These are phyloP conservation scores for Alternaria arborescens DNA, from an alignment of 2,329 filamentous ascomycete species.

Conservation along the genomic window DNA sequence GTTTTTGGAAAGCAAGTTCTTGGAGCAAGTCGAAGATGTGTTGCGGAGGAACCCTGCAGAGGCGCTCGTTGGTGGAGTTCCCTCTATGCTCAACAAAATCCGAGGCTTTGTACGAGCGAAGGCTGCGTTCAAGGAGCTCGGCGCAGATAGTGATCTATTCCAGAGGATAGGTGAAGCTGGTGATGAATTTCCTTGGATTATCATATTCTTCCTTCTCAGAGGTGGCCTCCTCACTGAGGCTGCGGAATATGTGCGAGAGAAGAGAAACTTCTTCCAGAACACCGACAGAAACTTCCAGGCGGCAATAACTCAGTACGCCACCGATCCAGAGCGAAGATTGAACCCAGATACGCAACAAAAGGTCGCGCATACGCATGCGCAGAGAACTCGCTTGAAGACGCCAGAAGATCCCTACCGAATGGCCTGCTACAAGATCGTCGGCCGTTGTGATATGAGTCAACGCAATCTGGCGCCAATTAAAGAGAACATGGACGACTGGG, in stretches of 20 bases:
- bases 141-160: slow-evolving; percentile 79
- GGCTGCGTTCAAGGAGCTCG: slow-evolving; percentile 81
- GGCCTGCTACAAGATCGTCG: slow-evolving; percentile 98
- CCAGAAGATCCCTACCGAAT: slow-evolving; percentile 94
- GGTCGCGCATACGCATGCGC: slow-evolving; percentile 89
- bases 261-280: slow-evolving; percentile 85
- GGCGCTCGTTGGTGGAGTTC: slow-evolving; percentile 87
- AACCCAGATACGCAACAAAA: slow-evolving; percentile 82
- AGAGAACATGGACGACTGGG: slow-evolving; percentile 71
- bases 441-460: slow-evolving; percentile 71
- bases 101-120: slow-evolving; percentile 89
- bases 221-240: slow-evolving; percentile 86
- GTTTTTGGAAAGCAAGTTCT: slow-evolving; percentile 84
- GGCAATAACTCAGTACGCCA: slow-evolving; percentile 86
- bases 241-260: slow-evolving; percentile 82
- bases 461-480: slow-evolving; percentile 66
- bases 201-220: slow-evolving; percentile 90
- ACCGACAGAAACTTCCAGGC: slow-evolving; percentile 89
- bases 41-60: slow-evolving; percentile 87
- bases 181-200: slow-evolving; percentile 89
- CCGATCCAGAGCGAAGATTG: slow-evolving; percentile 77
- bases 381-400: slow-evolving; percentile 82
- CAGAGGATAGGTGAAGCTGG: slow-evolving; percentile 70
- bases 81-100: slow-evolving; percentile 87
- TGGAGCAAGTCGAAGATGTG: slow-evolving; percentile 76